Conservation (phyloP, 2,329 filamentous ascomycete genomes). For the Ophiostoma australiae region DNA sequence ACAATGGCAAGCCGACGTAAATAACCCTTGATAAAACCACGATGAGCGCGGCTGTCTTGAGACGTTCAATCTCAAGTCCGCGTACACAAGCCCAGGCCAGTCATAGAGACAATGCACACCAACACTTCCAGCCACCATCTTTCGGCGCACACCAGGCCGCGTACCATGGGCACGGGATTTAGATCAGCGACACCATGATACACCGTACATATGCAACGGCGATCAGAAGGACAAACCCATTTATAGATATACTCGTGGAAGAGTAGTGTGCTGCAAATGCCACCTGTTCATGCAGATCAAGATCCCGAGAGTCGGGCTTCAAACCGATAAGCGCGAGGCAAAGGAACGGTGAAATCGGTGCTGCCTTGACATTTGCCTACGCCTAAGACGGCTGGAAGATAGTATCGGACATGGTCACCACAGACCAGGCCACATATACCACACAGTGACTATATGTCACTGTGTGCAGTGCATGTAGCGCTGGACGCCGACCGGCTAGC, state of each 20-base stretch:
- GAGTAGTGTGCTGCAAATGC: neutral
- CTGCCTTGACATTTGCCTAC: neutral
- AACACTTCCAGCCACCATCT: neutral
- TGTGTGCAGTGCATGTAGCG: neutral
- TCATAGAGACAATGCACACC: neutral
- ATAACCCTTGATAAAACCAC: neutral
- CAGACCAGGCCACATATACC: neutral
- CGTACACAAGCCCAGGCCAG: too few species aligned
- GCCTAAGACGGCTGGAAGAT: neutral
- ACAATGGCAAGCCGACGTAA: too few species aligned
- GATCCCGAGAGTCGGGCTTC: neutral
- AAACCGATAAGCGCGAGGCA: neutral
- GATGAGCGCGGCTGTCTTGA: neutral
- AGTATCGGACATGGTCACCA: neutral
- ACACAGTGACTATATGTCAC: neutral
- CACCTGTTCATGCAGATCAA: neutral
- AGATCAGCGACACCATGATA: neutral
- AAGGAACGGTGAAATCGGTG: neutral
- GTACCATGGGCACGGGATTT: neutral
- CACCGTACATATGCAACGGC: neutral
- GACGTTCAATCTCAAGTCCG: too few species aligned
- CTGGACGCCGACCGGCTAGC: neutral
- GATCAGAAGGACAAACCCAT: neutral
- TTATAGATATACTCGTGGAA: neutral
- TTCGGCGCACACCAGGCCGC: neutral